A percentile compares a stretch with the other conserved stretches of the same genome.
phyloP scores from a whole-genome alignment of 2,329 filamentous ascomycete genomes.

The Dendrostoma leiphaemia region DNA sequence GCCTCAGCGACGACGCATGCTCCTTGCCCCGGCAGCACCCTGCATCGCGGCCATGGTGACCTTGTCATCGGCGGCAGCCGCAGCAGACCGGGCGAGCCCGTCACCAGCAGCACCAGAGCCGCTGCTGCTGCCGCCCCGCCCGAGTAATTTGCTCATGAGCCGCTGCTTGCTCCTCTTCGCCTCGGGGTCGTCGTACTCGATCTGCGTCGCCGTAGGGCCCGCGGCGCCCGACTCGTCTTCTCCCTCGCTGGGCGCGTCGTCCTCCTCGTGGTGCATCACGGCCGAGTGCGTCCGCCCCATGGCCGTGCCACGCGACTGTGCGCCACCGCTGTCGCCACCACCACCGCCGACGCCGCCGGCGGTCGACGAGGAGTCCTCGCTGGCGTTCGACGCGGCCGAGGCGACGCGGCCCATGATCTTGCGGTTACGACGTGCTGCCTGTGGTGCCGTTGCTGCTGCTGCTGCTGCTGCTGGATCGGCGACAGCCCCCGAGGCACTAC shows the following conservation, averaged over 20 bases:
- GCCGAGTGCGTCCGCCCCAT: conserved; percentile 12
- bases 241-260: conserved; percentile 23
- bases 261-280: conserved; percentile 11
- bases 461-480: conserved; percentile 4
- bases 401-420: conserved; percentile 57
- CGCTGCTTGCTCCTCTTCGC: conserved; percentile 42
- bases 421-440: conserved; percentile 35
- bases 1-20: conserved; percentile 14
- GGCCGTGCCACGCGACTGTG: background rate
- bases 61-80: conserved; percentile 1
- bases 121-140: background rate
- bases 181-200: conserved; percentile 52
- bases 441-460: conserved; percentile 18
- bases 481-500: background rate
- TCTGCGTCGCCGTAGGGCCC: conserved; percentile 47
- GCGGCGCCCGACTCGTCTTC: conserved; percentile 1
- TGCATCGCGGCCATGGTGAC: conserved; percentile 11
- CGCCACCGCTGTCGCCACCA: background rate
- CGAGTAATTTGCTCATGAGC: conserved; percentile 44
- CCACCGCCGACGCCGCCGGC: conserved; percentile 1
- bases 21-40: conserved; percentile 5
- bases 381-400: conserved; percentile 48
- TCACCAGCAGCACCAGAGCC: background rate
- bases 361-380: conserved; percentile 37
- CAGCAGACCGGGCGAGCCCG: no score